These are phyloP conservation scores for Naganishia albida DNA, from an alignment of 1,284 basidiomycete species.

Conservation along the genomic window DNA sequence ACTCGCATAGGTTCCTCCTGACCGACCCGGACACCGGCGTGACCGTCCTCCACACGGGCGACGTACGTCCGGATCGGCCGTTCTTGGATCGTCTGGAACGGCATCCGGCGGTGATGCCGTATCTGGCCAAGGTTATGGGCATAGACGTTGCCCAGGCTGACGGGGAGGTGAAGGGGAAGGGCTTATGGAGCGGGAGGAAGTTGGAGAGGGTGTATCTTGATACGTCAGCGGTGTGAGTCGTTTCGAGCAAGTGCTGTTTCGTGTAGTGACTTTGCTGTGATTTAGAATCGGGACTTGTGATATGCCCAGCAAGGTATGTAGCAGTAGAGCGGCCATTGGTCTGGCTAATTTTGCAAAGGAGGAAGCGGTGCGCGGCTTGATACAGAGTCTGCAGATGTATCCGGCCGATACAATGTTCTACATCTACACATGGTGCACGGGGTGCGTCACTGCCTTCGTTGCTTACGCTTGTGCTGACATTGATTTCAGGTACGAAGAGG, in stretches of 20 bases:
- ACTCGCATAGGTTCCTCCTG: slow-evolving; percentile 73
- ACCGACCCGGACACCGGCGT: slow-evolving; percentile 61
- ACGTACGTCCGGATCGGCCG: slow-evolving; percentile 80
- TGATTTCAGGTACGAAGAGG: slow-evolving; percentile 66
- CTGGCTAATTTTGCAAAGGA: slow-evolving; percentile 56
- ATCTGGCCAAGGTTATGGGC: slow-evolving; percentile 48
- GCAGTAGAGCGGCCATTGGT: neutral
- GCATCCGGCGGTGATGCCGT: slow-evolving; percentile 70
- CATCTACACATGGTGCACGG: slow-evolving; percentile 91
- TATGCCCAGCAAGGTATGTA: slow-evolving; percentile 71
- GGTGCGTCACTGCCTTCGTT: no score
- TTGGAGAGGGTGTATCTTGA: slow-evolving; percentile 85
- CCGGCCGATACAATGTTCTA: slow-evolving; percentile 74
- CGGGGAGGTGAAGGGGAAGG: neutral
- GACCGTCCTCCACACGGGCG: slow-evolving; percentile 85
- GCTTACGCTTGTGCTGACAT: neutral
- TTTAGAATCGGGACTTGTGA: slow-evolving; percentile 60
- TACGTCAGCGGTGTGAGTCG: slow-evolving; percentile 58
- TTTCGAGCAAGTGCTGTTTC: neutral
- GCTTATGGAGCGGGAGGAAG: slow-evolving; percentile 32
- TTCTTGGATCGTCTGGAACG: slow-evolving; percentile 68
- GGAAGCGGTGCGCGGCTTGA: slow-evolving; percentile 66
- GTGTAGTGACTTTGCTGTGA: slow-evolving; percentile 20
- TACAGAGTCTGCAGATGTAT: slow-evolving; percentile 68
- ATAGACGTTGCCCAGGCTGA: neutral